phyloP scores from a whole-genome alignment of 192 early-diverging fungal genomes.

The Phycomyces blakesleeanus region DNA sequence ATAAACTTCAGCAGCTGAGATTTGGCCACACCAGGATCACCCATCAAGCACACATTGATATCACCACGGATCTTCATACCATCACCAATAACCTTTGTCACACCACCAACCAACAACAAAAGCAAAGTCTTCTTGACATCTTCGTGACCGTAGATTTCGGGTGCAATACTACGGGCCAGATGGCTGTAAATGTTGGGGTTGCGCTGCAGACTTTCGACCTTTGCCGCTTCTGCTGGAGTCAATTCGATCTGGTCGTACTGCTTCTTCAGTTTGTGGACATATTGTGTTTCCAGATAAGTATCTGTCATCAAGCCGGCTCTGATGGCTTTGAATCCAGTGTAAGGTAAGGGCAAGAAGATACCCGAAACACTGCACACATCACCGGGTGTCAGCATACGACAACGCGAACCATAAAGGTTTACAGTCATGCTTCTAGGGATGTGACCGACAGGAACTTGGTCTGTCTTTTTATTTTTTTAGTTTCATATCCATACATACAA shows the following conservation, averaged over 20 bases:
- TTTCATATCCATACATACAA: neutral
- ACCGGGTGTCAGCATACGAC: conserved; percentile 81
- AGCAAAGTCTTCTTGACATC: conserved; percentile 92
- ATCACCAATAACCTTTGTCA: conserved; percentile 78
- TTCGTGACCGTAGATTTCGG: conserved; percentile 90
- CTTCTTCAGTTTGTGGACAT: conserved; percentile 84
- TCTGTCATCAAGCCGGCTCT: conserved; percentile 90
- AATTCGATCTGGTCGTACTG: conserved; percentile 83
- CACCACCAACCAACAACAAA: conserved; percentile 77
- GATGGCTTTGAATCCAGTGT: conserved; percentile 87
- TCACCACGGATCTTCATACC: conserved; percentile 97
- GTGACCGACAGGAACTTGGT: conserved; percentile 98
- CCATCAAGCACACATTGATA: conserved; percentile 96
- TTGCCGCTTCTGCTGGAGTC: conserved; percentile 47
- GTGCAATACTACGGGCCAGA: conserved; percentile 75
- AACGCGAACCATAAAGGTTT: conserved; percentile 76
- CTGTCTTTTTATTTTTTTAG: conserved; percentile 54
- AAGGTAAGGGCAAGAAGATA: conserved; percentile 88
- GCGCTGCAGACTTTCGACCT: conserved; percentile 52
- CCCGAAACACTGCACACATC: conserved; percentile 82
- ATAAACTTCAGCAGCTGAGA: conserved; percentile 96
- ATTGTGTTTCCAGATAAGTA: conserved; percentile 89
- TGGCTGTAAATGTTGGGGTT: conserved; percentile 75
- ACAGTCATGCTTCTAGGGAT: conserved; percentile 97
- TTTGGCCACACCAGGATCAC: conserved; percentile 98